A percentile compares a stretch with the other conserved stretches of the same genome.
phyloP scores from a whole-genome alignment of 2,329 filamentous ascomycete genomes.

The Claviceps pazoutovae region DNA sequence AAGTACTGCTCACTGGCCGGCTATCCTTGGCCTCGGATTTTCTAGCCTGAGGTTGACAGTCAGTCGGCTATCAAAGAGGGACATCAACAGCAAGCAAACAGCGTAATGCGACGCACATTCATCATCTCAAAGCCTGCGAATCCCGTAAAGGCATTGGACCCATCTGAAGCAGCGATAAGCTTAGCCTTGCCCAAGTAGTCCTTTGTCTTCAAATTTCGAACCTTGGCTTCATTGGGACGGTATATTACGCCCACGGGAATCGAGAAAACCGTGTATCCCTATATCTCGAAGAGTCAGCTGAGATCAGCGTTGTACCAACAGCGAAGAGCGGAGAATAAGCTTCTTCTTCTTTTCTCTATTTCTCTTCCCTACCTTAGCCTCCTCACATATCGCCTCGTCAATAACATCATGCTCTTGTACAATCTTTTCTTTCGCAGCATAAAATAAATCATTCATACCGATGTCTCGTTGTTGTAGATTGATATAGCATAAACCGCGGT shows the following conservation, averaged over 20 bases:
- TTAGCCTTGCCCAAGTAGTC: conserved; percentile 96
- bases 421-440: conserved; percentile 88
- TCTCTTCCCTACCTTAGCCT: conserved; percentile 58
- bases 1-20: conserved; percentile 68
- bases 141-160: conserved; percentile 66
- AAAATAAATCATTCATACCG: conserved; percentile 81
- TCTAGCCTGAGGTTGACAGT: conserved; percentile 25
- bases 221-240: conserved; percentile 90
- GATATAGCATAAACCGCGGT: conserved; percentile 92
- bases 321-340: background rate
- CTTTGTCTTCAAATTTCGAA: conserved; percentile 94
- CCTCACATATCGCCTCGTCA: conserved; percentile 86
- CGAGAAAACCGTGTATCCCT: conserved; percentile 97
- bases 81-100: background rate
- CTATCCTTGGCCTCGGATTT: conserved; percentile 56
- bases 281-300: conserved; percentile 14
- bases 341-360: background rate
- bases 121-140: conserved; percentile 70
- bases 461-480: conserved; percentile 85
- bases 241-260: conserved; percentile 95
- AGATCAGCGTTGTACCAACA: background rate
- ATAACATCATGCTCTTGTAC: conserved; percentile 96
- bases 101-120: conserved; percentile 36
- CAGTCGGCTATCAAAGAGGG: conserved; percentile 6
- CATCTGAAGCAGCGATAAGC: conserved; percentile 76